Base-by-base conservation (phyloP, 108 stramenopile species). In the Nitzschia inconspicua region DNA sequence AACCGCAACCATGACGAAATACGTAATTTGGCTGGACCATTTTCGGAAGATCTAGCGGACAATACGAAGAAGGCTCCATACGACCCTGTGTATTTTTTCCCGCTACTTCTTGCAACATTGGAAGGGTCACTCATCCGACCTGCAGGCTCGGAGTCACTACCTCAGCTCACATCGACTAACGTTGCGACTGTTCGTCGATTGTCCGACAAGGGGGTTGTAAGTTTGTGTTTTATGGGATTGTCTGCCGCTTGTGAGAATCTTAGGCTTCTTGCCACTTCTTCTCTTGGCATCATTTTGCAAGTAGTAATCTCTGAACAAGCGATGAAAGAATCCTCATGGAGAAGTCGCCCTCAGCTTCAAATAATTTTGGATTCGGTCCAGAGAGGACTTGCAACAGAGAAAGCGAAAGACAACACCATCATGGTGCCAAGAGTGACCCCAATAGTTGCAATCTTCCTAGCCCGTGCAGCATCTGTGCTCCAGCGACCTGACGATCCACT, bases 361-460 rank as follows among this genome's bases (percentile, higher is more conserved):
- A 85, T 93, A 86, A n/a, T 89, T 8, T 60, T 93, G 62, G 72
- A 86, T 53, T 85, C 88, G 9, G 47, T 88, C 8, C 91, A 87
- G 46, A 56, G 82, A 48, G 81, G 82, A 13, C 62, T 89, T 22
- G 68, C 65, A 5, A 44, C 84, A 18, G 51, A 71, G 18, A 62
- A 67, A 46, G 60, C 70, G 22, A 42, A 69, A 20, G 40, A 53
- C 20, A 35, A 46, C 16, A 34, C 52, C 5, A 25, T 50, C 28
- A 47, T 58, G 20, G 52, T 79, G 11, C 79, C 81, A 25, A 70
- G 59, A 57, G 55, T 93, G 11, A 79, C 91, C 4, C 66, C 80
- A 13, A 28, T 83, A 11, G 80, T 81, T 14, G 80, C 88, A 39
- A 66, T 77, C 3, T 93, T 89, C 53, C 59, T 93, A 19, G 91